Evolutionary conservation across 805 yeast genomes (phyloP), one percentile per base, ranked within the genome.

Genomic region (Wickerhamiella lipophila): DNA sequence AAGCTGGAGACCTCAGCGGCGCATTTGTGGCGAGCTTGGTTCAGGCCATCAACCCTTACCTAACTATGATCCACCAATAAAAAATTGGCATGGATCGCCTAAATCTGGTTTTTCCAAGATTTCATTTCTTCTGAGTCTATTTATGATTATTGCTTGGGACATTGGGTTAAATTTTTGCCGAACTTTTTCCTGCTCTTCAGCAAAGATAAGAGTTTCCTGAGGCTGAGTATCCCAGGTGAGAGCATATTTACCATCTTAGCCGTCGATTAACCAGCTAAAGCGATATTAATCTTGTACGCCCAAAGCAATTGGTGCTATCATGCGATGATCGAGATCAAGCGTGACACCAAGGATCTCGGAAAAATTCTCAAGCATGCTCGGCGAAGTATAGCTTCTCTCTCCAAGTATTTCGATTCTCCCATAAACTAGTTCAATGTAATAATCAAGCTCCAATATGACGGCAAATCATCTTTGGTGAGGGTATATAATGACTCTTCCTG

Each of bases 401-500:
- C 5, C 26, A 23, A 6, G 26, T 23, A 6, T 23, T 23, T 5
- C 8, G 8, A 8, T 23, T 23, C 8, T 5, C 13, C 11, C 12
- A 29, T 7, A 29, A 7, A 29, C 13, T 13, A 29, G 6, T 3
- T 29, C 13, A 29, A 11, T 23, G 8, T 13, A 7, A 3, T 29
- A 29, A 29, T 29, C n/a, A 11, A 11, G 11, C n/a, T 13, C 11
- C 32, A 29, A 29, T 29, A 5, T 29, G 3, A 9, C 32, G n/a
- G 32, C 15, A 18, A 18, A 38, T 19, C 6, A 13, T 6, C 42
- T 6, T 3, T 22, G 15, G 16, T 21, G 21, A 18, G 40, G 11
- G 4, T 11, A 12, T 5, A 38, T 19, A 6, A 19, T 44, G 47
- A 44, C 47, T 44, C 47, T 44, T 44, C 32, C 21, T 27, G 38